Evolutionary conservation across 805 yeast genomes (phyloP), one percentile per base, ranked within the genome.

Genomic region (Candida koratica): DNA sequence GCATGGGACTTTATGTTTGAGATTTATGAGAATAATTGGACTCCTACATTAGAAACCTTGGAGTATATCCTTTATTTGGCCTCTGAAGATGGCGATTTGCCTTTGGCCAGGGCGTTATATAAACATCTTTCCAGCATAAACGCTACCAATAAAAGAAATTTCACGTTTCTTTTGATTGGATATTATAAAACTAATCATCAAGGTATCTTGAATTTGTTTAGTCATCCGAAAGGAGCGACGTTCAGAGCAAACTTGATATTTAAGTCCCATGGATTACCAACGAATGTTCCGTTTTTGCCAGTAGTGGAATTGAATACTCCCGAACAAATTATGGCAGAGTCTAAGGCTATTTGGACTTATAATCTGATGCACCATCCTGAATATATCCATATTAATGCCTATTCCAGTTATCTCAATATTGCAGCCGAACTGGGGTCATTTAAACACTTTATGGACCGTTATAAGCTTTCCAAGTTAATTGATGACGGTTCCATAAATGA

Each of bases 1-100:
- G 95, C 95, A 0, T 90, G 97, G 97, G 73, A 75, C 36, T 81
- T 76, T 47, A 75, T 89, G 37, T 69, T 80, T 42, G 79, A 84
- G 44, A 76, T 84, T 39, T 67, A 78, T 46, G 67, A 72, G 11
- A 50, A 53, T 37, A 56, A 52, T 14, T 51, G 64, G 75, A 48
- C 60, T 42, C 64, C 77, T 43, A 51, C 68, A n/a, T 46, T 71
- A 6, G 63, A 63, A 16, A 70, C 83, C 0, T 67, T 79, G 46
- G 83, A 80, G 43, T 70, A 77, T 11, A 79, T 90, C 78, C 68
- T 90, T 61, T 73, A 80, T 43, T 59, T 90, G 31, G 77, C 93
- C n/a, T 81, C 87, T 0, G 68, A 69, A 40, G 88, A 88, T 49
- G 93, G 95, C 0, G 96, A 89, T 54, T 58, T 84, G 13, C 64